phyloP scores from a whole-genome alignment of 2,329 filamentous ascomycete species.

The Gyromitra esculenta region DNA sequence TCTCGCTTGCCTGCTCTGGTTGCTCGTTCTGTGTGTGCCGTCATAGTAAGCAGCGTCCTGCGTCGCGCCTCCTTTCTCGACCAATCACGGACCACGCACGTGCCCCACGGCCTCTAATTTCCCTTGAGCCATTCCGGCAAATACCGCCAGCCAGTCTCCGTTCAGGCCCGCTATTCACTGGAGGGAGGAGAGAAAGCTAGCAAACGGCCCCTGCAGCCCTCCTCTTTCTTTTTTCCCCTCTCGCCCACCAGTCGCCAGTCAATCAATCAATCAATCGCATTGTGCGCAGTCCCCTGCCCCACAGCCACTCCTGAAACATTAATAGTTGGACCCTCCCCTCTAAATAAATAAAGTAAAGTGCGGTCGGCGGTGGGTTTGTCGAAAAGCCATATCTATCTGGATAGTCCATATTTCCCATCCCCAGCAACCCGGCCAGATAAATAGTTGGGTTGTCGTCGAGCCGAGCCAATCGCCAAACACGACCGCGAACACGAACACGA shows the following conservation, averaged over 20 bases:
- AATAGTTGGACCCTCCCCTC: slow-evolving; percentile 41
- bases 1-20: slow-evolving; percentile 39
- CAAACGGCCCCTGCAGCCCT: slow-evolving; percentile 43
- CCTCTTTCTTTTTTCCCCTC: background rate
- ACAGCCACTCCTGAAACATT: slow-evolving; percentile 28
- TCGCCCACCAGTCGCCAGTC: background rate
- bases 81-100: slow-evolving; percentile 29
- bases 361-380: background rate
- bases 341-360: slow-evolving; percentile 43
- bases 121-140: slow-evolving; percentile 34
- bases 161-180: slow-evolving; percentile 27
- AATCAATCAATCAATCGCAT: slow-evolving; percentile 16
- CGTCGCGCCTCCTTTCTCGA: slow-evolving; percentile 25
- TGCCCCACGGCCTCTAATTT: slow-evolving; percentile 2
- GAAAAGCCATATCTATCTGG: slow-evolving; percentile 14
- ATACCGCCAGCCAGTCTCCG: slow-evolving; percentile 28
- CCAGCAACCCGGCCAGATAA: background rate
- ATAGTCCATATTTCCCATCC: background rate
- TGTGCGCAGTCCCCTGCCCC: slow-evolving; percentile 27
- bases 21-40: slow-evolving; percentile 27
- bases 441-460: background rate
- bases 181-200: slow-evolving; percentile 28
- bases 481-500: too few species aligned
- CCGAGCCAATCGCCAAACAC: slow-evolving; percentile 3
- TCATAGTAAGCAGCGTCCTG: slow-evolving; percentile 38